These are phyloP conservation scores for Epichloe uncinata DNA, from an alignment of 2,329 filamentous ascomycete species.

Conservation along the genomic window DNA sequence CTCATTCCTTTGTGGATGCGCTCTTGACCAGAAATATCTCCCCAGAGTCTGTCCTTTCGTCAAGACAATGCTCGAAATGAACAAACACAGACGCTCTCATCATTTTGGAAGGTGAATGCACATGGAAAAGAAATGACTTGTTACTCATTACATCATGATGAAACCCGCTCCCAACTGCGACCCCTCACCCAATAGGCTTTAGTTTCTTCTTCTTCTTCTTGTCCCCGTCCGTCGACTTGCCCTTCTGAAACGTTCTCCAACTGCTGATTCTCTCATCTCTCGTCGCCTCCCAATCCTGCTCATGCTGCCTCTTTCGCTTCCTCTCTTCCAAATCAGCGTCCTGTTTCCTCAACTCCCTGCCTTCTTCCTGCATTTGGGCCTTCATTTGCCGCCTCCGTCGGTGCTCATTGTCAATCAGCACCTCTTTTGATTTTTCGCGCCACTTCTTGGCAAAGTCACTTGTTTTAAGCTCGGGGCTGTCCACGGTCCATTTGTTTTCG, in stretches of 20 bases:
- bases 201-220: constrained; percentile 62
- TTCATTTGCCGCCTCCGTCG: constrained; percentile 74
- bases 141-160: constrained; percentile 1
- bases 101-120: not conserved
- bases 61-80: too few species aligned
- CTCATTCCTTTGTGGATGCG: too few species aligned
- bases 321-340: constrained; percentile 73
- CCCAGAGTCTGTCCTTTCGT: too few species aligned
- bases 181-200: constrained; percentile 41
- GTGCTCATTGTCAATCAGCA: constrained; percentile 87
- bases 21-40: too few species aligned
- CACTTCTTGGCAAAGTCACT: constrained; percentile 73
- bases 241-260: constrained; percentile 87
- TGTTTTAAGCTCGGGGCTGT: constrained; percentile 76
- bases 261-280: constrained; percentile 83
- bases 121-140: not conserved
- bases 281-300: constrained; percentile 90
- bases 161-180: not conserved
- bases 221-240: constrained; percentile 36
- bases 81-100: too few species aligned
- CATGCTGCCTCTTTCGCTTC: constrained; percentile 80
- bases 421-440: constrained; percentile 79
- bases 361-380: constrained; percentile 93
- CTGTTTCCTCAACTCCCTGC: constrained; percentile 69
- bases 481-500: constrained; percentile 83